Base-by-base conservation (phyloP, 331 rosid genomes). In the Ulmus americana region DNA sequence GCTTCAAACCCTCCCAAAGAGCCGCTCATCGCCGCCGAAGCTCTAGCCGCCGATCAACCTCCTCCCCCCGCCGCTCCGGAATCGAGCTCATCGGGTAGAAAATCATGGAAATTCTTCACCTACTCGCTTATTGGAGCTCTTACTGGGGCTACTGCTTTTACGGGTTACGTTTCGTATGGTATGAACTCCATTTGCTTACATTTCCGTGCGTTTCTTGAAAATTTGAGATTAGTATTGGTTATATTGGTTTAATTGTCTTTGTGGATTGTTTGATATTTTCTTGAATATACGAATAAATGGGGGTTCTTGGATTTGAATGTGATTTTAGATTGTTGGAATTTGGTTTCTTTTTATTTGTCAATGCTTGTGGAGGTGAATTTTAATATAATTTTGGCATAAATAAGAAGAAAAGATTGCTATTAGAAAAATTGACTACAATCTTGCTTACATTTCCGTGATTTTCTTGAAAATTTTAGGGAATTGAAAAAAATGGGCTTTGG, bases 131-230 rank as follows among this genome's bases (percentile, higher is more conserved):
- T 76, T 35, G 90, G 74, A 46, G 74, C 88, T 10, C 63, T 92
- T 74, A 80, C 90, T 11, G 97, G 88, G 39, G 84, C 82, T 65
- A 61, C 88, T 11, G 82, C 75, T 2, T 10, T 65, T 1, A 57
- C 88, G 41, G 88, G 95, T 45, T 89, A 86, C 67, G 85, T 76
- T 15, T 73, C 95, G 39, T 92, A 79, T 67, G 98, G 98, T 89
- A 74, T 22, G 63, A 6, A 47, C 39, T 55, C 10, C 11, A 15
- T 40, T 42, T 45, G 18, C n/a, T 54, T 2, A 7, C 51, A 20
- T 9, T 45, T 42, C 38, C 6, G 38, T 55, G 16, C 43, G 40
- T 16, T 61, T 3, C 15, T 45, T 10, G 10, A 28, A 8, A 3
- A 5, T 22, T 14, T 38, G 58, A 5, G 3, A 8, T n/a, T 50